Base-by-base conservation (phyloP, 495 filamentous ascomycete genomes). In the Trichoderma orchidacearum region DNA sequence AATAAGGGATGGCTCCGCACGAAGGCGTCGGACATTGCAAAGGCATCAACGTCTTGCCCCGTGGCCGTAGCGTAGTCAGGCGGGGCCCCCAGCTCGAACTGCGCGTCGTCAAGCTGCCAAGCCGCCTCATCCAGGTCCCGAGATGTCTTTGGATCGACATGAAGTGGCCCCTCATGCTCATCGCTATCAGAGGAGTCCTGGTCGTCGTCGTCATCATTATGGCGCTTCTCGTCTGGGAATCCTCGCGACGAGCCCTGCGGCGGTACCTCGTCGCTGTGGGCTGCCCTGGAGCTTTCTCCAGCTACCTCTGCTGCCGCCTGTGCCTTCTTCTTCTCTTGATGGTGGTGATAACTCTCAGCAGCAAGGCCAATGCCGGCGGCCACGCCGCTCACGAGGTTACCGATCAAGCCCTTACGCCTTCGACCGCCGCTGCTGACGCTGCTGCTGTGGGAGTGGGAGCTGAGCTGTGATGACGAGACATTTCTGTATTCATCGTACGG, bases 51-150 rank as follows among this genome's bases (percentile, higher is more conserved):
- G 41, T 27, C 18, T 13, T 48, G 41, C 8, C 5, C 41, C 41
- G 15, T 48, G 21, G 27, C 41, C 11, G 41, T 48, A 48, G 41
- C 41, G 13, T 48, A 48, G 21, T 48, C 41, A 1, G 41, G 41
- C 5, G 41, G 41, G 23, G 41, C 21, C 41, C 27, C 41, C 7
- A 48, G 41, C 18, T 48, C 8, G 23, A 13, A 48, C 51, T 72
- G 66, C 13, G 72, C 71, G 56, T 78, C 78, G 60, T 81, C 78
- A 17, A 80, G 70, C 17, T 72, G 63, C 76, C 76, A 80, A 57
- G 72, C 70, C 56, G 67, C 66, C 55, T 78, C 76, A 30, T 75
- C 68, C 48, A 70, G 64, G 54, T 65, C 58, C 57, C 60, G 30
- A 15, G 51, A 48, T 12, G 41, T 48, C 18, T 48, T 11, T 13